These are phyloP conservation scores for Dactylonectria macrodidyma DNA, from an alignment of 2,329 filamentous ascomycete genomes.

Conservation along the genomic window DNA sequence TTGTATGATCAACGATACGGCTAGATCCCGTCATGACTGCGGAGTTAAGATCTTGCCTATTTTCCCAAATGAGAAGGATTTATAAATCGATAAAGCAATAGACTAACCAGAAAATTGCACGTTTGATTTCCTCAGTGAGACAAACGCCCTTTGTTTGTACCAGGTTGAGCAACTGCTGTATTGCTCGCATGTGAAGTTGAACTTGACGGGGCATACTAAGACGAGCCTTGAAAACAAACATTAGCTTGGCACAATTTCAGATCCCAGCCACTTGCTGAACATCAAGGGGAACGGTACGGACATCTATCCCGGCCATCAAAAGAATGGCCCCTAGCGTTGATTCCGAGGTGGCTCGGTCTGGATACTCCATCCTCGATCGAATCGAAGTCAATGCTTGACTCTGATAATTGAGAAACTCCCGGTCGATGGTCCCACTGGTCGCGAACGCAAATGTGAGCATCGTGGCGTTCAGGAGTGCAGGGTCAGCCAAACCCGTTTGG, in stretches of 20 bases:
- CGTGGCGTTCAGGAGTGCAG: constrained; percentile 55
- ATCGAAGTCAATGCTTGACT: constrained; percentile 51
- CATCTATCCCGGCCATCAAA: constrained; percentile 59
- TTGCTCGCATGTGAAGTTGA: constrained; percentile 59
- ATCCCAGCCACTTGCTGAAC: background rate
- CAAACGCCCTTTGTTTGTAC: constrained; percentile 48
- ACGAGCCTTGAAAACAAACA: constrained; percentile 45
- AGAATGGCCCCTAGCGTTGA: constrained; percentile 60
- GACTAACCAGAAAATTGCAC: constrained; percentile 61
- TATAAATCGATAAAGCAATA: constrained; percentile 21
- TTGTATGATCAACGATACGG: constrained; percentile 58
- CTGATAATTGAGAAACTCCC: constrained; percentile 55
- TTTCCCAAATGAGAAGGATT: background rate
- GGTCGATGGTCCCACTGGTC: constrained; percentile 43
- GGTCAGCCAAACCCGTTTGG: constrained; percentile 51
- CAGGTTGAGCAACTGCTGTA: constrained; percentile 53
- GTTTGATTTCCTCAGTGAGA: constrained; percentile 58
- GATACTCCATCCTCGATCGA: constrained; percentile 51
- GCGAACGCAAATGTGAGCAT: constrained; percentile 58
- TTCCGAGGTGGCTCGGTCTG: constrained; percentile 48
- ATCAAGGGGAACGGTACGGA: constrained; percentile 38
- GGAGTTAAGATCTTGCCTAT: constrained; percentile 61
- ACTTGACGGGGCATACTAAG: constrained; percentile 55
- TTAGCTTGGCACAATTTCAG: background rate
- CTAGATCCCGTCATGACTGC: constrained; percentile 56